Conservation (phyloP, 2,329 filamentous ascomycete species). For the Penicillium sp. region DNA sequence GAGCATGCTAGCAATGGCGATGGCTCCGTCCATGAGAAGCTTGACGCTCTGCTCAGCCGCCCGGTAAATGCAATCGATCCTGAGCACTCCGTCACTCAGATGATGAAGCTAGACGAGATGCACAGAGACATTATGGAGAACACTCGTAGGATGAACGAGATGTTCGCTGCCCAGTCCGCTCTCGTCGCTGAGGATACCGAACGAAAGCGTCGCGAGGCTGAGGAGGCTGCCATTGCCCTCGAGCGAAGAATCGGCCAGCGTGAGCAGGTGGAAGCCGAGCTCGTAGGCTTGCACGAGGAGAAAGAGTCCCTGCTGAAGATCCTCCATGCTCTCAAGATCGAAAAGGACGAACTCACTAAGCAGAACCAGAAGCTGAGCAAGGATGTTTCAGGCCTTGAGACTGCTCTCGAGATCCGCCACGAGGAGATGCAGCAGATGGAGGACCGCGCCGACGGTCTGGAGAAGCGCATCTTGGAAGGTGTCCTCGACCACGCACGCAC, state of each 20-base stretch:
- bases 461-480: constrained; percentile 87
- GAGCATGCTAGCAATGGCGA: constrained; percentile 30
- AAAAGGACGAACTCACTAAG: constrained; percentile 63
- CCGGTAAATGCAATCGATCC: constrained; percentile 52
- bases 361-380: constrained; percentile 76
- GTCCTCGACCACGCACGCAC: constrained; percentile 89
- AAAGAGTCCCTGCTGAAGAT: constrained; percentile 58
- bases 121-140: constrained; percentile 81
- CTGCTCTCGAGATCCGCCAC: constrained; percentile 77
- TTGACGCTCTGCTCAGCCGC: constrained; percentile 50
- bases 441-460: constrained; percentile 75
- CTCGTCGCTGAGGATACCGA: constrained; percentile 70
- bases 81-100: constrained; percentile 64
- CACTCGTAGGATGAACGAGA: constrained; percentile 75
- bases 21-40: constrained; percentile 32
- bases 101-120: constrained; percentile 81
- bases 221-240: constrained; percentile 73
- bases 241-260: constrained; percentile 68
- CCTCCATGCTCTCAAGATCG: constrained; percentile 45
- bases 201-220: constrained; percentile 69
- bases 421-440: constrained; percentile 93
- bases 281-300: constrained; percentile 51
- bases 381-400: constrained; percentile 86
- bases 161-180: constrained; percentile 42
- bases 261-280: constrained; percentile 54